Evolutionary conservation across 371 early-diverging fungal species (phyloP).

Genomic region (Mortierella sp.): DNA sequence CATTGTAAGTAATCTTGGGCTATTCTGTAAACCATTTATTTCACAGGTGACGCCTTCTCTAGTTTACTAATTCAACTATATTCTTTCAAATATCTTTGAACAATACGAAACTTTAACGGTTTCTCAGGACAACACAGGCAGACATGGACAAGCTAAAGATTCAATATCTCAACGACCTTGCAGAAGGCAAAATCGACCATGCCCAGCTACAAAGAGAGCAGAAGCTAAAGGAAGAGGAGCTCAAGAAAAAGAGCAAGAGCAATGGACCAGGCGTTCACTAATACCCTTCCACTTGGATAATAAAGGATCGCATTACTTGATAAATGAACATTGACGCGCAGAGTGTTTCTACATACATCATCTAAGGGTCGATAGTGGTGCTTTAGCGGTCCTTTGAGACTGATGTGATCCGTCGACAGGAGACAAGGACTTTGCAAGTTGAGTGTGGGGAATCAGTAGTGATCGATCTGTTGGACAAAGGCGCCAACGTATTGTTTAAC

Average conservation of each 20-base stretch:
- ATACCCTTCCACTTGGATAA: not conserved
- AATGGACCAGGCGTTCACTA: conserved; percentile 43
- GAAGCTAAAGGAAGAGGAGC: conserved; percentile 43
- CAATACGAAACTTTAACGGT: not conserved
- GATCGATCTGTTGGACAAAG: conserved; percentile 41
- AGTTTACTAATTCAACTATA: conserved; percentile 2
- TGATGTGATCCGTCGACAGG: not conserved
- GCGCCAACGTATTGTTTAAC: conserved; percentile 53
- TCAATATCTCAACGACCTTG: conserved; percentile 53
- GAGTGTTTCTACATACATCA: not conserved
- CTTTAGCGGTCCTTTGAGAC: not conserved
- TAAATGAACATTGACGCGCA: not conserved
- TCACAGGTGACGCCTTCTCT: too few relatives aligned
- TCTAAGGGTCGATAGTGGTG: not conserved
- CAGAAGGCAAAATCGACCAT: conserved; percentile 54
- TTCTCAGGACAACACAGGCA: conserved; percentile 66
- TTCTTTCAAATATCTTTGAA: not conserved
- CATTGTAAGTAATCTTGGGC: conserved; percentile 60
- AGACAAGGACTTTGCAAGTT: not conserved
- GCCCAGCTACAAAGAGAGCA: conserved; percentile 46
- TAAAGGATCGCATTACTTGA: conserved; percentile 2
- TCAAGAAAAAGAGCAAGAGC: conserved; percentile 46
- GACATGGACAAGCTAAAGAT: conserved; percentile 70
- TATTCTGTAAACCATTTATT: not conserved
- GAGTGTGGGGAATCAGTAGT: conserved; percentile 4